Evolutionary conservation across 2,329 filamentous ascomycete species (phyloP).

Genomic region (Aspergillus neotritici): DNA sequence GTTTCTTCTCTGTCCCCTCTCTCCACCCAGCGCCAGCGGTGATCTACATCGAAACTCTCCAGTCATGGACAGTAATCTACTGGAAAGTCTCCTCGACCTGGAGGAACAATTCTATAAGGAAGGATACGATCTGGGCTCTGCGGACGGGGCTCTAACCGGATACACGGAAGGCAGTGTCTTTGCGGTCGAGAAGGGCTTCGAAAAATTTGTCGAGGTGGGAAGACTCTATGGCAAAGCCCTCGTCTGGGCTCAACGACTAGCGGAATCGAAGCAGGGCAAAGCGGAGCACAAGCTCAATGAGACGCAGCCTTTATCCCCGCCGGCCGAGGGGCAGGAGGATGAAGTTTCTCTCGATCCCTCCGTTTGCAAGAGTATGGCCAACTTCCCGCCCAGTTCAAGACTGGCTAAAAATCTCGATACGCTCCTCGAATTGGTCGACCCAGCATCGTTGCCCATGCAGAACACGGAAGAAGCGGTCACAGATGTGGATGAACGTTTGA

Average conservation of each 20-base stretch:
- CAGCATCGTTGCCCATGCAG: conserved; percentile 66
- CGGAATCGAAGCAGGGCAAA: conserved; percentile 19
- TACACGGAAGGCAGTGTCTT: conserved; percentile 84
- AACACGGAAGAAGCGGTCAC: conserved; percentile 87
- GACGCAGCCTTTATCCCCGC: conserved; percentile 1
- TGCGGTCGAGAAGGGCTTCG: conserved; percentile 86
- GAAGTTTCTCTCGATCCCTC: conserved; percentile 22
- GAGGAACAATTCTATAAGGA: conserved; percentile 72
- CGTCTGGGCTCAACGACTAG: conserved; percentile 75
- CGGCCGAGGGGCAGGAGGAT: conserved; percentile 9
- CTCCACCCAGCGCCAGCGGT: not conserved
- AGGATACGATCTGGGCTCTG: conserved; percentile 68
- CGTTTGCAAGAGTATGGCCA: conserved; percentile 38
- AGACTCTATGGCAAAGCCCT: conserved; percentile 69
- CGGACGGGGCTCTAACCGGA: conserved; percentile 71
- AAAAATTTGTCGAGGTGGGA: conserved; percentile 81
- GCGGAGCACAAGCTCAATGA: conserved; percentile 1
- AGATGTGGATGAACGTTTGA: conserved; percentile 84
- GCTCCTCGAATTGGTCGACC: conserved; percentile 72
- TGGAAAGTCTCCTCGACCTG: conserved; percentile 54
- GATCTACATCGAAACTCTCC: not conserved
- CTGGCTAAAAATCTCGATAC: conserved; percentile 70
- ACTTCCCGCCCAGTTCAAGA: conserved; percentile 53
- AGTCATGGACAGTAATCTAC: conserved; percentile 44
- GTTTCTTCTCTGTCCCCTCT: not conserved